phyloP scores from a whole-genome alignment of 2,329 filamentous ascomycete genomes.

The Pseudogymnoascus sp. region DNA sequence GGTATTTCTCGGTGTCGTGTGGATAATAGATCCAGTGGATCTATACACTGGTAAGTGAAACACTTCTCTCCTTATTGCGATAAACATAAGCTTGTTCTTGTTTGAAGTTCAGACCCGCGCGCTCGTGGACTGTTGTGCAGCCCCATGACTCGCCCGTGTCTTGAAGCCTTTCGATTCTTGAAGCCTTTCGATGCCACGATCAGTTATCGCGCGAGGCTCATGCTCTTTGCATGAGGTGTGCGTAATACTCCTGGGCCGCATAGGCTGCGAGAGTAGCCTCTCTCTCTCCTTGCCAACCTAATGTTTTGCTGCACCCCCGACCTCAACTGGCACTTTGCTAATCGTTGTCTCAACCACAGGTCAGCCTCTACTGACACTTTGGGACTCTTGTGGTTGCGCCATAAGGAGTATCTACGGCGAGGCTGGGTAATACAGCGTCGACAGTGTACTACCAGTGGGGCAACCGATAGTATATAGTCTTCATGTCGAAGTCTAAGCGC shows the following conservation, averaged over 20 bases:
- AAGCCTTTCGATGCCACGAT: background rate
- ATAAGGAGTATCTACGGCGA: background rate
- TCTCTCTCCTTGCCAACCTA: background rate
- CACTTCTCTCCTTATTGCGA: background rate
- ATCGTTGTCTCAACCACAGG: background rate
- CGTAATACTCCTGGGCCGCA: background rate
- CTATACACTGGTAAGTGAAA: conserved; percentile 1
- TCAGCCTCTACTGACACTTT: conserved; percentile 6
- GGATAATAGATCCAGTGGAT: background rate
- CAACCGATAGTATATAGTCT: conserved; percentile 9
- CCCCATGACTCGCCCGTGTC: background rate
- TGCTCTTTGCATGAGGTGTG: background rate
- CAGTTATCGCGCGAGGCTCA: background rate
- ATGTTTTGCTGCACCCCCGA: background rate
- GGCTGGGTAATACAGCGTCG: conserved; percentile 7
- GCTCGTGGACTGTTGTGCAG: background rate
- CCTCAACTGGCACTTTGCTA: background rate
- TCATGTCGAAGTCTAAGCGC: conserved; percentile 9
- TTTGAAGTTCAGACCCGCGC: background rate
- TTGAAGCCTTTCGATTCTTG: background rate
- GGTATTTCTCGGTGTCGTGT: conserved; percentile 2
- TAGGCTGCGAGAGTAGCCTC: background rate
- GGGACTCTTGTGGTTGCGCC: conserved; percentile 3
- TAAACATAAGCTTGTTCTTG: background rate
- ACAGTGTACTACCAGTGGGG: conserved; percentile 8